Conservation (phyloP, 192 early-diverging fungal genomes). For the Phlyctochytrium planicorne region DNA sequence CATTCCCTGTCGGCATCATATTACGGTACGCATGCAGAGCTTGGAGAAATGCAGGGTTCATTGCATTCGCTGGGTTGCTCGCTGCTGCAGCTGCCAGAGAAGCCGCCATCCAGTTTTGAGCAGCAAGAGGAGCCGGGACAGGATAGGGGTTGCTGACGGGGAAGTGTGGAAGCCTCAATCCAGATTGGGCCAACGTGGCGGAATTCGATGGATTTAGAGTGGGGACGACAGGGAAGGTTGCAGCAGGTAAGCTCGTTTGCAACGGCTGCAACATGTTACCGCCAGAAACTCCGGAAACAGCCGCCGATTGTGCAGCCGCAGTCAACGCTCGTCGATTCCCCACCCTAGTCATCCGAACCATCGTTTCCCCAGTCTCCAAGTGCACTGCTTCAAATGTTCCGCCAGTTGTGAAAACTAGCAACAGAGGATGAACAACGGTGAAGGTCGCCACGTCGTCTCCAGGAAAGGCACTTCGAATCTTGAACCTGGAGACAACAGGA, state of each 20-base stretch:
- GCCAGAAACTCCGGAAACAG: background rate
- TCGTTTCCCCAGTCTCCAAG: conserved; percentile 1
- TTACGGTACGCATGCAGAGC: too few species aligned
- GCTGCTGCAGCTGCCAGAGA: too few species aligned
- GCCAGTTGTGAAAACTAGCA: background rate
- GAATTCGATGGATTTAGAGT: background rate
- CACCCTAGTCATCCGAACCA: background rate
- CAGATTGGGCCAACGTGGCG: background rate
- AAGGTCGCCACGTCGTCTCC: conserved; percentile 3
- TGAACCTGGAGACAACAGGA: background rate
- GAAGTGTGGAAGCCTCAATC: background rate
- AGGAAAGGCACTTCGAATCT: background rate
- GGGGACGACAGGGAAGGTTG: background rate
- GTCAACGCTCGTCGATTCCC: background rate
- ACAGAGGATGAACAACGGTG: background rate
- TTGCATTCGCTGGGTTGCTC: too few species aligned
- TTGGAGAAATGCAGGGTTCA: too few species aligned
- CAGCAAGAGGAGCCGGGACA: background rate
- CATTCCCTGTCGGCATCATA: too few species aligned
- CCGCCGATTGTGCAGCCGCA: background rate
- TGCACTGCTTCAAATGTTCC: background rate
- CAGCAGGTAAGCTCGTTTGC: too few species aligned
- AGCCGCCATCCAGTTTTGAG: background rate
- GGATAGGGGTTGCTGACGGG: background rate
- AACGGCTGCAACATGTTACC: too few species aligned